Evolutionary conservation across 495 filamentous ascomycete species (phyloP).

Genomic region (Talaromyces liani): DNA sequence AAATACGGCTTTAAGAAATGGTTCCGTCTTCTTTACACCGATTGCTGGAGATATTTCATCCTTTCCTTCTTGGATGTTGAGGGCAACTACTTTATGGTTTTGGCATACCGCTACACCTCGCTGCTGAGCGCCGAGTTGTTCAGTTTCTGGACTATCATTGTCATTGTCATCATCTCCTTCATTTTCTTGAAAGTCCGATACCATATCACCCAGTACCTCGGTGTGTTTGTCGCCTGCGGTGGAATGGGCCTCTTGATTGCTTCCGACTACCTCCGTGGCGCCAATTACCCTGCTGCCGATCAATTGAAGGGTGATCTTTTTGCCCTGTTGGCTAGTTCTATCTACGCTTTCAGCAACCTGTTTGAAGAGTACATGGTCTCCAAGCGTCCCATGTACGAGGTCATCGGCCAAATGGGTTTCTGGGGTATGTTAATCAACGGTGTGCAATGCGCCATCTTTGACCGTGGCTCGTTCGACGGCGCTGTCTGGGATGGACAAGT

Average conservation of each 20-base stretch:
- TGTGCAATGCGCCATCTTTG: slow-evolving; percentile 84
- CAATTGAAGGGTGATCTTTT: slow-evolving; percentile 91
- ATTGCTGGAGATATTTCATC: slow-evolving; percentile 94
- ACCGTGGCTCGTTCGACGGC: slow-evolving; percentile 58
- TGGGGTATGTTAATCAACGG: slow-evolving; percentile 91
- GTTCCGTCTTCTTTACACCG: slow-evolving; percentile 49
- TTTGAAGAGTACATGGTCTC: slow-evolving; percentile 89
- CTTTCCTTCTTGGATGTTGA: slow-evolving; percentile 89
- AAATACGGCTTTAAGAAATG: slow-evolving; percentile 71
- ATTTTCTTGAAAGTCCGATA: slow-evolving; percentile 79
- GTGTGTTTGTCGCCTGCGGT: slow-evolving; percentile 84
- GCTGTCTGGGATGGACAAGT: slow-evolving; percentile 58
- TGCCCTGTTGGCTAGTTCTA: slow-evolving; percentile 76
- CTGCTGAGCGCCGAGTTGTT: slow-evolving; percentile 88
- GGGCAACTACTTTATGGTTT: slow-evolving; percentile 95
- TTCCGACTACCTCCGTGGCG: slow-evolving; percentile 75
- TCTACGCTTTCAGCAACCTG: slow-evolving; percentile 90
- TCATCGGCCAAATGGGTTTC: slow-evolving; percentile 82
- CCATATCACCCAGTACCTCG: slow-evolving; percentile 70
- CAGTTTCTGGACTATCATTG: slow-evolving; percentile 97
- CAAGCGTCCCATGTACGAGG: slow-evolving; percentile 84
- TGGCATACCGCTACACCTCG: slow-evolving; percentile 89
- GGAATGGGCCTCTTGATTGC: slow-evolving; percentile 90
- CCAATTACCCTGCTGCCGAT: slow-evolving; percentile 46
- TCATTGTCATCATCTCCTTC: slow-evolving; percentile 83